phyloP scores from a whole-genome alignment of 495 filamentous ascomycete species.

The Penicillium fimorum region DNA sequence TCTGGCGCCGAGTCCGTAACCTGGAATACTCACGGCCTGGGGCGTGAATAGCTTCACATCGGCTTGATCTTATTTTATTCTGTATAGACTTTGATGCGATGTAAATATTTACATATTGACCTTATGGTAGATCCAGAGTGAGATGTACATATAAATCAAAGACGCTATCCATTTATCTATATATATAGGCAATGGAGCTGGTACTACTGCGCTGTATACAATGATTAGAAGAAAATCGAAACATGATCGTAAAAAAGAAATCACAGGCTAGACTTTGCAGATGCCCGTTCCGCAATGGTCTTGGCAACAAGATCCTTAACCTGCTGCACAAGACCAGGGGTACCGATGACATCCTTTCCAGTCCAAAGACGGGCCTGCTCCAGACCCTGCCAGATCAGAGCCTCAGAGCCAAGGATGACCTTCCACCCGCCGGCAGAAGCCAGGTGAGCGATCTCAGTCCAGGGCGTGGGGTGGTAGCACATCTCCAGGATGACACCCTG shows the following conservation, averaged over 20 bases:
- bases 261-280: conserved; percentile 33
- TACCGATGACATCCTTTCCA: conserved; percentile 48
- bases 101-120: not conserved
- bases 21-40: conserved; percentile 62
- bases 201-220: conserved; percentile 34
- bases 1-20: conserved; percentile 61
- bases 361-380: conserved; percentile 70
- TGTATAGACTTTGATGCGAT: not conserved
- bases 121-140: conserved; percentile 5
- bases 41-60: conserved; percentile 18
- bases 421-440: conserved; percentile 61
- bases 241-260: conserved; percentile 9
- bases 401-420: conserved; percentile 67
- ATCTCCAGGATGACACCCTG: conserved; percentile 73
- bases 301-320: conserved; percentile 52
- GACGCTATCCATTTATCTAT: conserved; percentile 15
- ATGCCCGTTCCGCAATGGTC: conserved; percentile 33
- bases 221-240: conserved; percentile 22
- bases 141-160: conserved; percentile 16
- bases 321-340: conserved; percentile 50
- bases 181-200: conserved; percentile 28
- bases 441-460: conserved; percentile 60
- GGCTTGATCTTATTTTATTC: not conserved
- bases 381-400: conserved; percentile 72
- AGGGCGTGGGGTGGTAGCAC: conserved; percentile 72